These are phyloP conservation scores for Rhytidiadelphus loreus DNA, from an alignment of 225 moss, liverwort and hornwort genomes.

Conservation along the genomic window DNA sequence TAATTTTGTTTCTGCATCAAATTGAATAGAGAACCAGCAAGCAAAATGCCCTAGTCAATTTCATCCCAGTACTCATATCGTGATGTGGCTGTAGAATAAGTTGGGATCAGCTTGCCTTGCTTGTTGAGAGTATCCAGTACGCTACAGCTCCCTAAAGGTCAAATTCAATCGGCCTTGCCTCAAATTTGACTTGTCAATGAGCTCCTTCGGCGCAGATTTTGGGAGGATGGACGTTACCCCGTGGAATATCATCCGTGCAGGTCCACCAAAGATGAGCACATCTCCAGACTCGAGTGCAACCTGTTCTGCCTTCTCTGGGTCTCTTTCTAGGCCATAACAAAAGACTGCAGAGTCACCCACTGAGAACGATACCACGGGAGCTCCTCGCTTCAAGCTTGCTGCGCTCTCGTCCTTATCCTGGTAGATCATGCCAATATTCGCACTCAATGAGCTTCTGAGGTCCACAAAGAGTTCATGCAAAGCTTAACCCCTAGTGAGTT, in stretches of 20 bases:
- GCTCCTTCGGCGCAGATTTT: slow-evolving; percentile 51
- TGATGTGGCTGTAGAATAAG: background rate
- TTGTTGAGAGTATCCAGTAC: background rate
- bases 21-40: background rate
- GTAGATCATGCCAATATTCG: background rate
- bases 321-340: slow-evolving; percentile 47
- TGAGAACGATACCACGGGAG: slow-evolving; percentile 85
- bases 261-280: slow-evolving; percentile 83
- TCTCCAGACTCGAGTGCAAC: slow-evolving; percentile 82
- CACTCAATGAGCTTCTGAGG: background rate
- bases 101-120: background rate
- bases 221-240: slow-evolving; percentile 48
- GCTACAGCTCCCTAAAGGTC: slow-evolving; percentile 69
- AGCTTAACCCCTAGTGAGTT: background rate
- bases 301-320: slow-evolving; percentile 44
- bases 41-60: background rate
- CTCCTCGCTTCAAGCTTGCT: slow-evolving; percentile 64
- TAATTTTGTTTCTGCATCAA: background rate
- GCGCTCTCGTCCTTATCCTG: slow-evolving; percentile 95
- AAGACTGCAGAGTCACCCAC: slow-evolving; percentile 88
- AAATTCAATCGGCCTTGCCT: slow-evolving; percentile 80
- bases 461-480: background rate
- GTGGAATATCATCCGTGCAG: slow-evolving; percentile 80
- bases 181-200: slow-evolving; percentile 54
- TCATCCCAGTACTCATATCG: background rate